Percentiles rank a stretch among this genome's conserved stretches.
Evolutionary conservation across 306 rosid genomes (phyloP).

Genomic region (Pterocarpus santalinus): DNA sequence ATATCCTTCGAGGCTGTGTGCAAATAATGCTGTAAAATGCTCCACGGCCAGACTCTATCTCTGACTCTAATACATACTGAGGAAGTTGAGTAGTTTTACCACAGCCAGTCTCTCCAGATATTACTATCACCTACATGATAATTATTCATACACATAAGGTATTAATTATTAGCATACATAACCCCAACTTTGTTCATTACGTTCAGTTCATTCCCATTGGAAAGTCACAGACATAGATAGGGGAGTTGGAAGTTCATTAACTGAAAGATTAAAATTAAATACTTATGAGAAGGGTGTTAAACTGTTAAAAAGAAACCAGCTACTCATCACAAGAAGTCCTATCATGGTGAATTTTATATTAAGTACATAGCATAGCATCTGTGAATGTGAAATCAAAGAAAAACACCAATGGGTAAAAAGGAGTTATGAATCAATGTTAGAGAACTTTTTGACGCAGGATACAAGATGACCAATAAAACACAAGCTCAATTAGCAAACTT

Average conservation of each 20-base stretch:
- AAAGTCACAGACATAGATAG: constrained; percentile 18
- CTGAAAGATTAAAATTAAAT: constrained; percentile 30
- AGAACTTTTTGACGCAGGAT: neutral
- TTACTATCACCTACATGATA: constrained; percentile 66
- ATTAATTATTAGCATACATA: constrained; percentile 24
- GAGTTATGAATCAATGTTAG: constrained; percentile 8
- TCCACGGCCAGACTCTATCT: constrained; percentile 84
- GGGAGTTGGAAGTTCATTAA: constrained; percentile 20
- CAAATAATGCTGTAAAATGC: constrained; percentile 90
- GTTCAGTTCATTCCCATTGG: constrained; percentile 36
- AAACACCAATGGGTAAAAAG: neutral
- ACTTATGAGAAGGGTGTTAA: constrained; percentile 6
- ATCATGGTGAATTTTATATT: constrained; percentile 13
- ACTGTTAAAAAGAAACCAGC: constrained; percentile 32
- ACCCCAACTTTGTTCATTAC: constrained; percentile 15
- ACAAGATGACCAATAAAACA: constrained; percentile 25
- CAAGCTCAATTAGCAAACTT: neutral
- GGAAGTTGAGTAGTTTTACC: constrained; percentile 99
- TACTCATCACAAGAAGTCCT: constrained; percentile 16
- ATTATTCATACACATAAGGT: constrained; percentile 40
- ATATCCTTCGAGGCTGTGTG: constrained; percentile 97
- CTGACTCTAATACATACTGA: constrained; percentile 92
- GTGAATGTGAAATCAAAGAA: constrained; percentile 29
- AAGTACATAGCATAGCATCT: constrained; percentile 23
- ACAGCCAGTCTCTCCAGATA: constrained; percentile 99